Percentiles rank a stretch among this genome's conserved stretches.
Conservation (phyloP, 129 eudicot species). For the Ambrosia trifida region DNA sequence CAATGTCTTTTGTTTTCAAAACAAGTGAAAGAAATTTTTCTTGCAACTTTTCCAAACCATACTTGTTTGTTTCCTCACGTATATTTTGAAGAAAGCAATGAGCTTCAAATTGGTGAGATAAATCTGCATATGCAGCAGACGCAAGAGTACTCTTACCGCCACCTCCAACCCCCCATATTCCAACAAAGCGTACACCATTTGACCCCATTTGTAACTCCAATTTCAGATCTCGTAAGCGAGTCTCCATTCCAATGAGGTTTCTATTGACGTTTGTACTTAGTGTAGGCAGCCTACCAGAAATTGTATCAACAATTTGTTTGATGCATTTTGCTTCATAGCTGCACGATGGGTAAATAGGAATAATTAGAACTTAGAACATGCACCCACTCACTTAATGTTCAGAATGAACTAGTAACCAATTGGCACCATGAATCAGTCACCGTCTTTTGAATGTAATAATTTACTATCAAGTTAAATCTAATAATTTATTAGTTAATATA, state of each 20-base stretch:
- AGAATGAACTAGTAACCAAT: too few species aligned
- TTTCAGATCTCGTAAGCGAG: background rate
- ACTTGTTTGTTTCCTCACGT: background rate
- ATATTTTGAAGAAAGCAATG: background rate
- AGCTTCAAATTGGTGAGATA: slow-evolving; percentile 1
- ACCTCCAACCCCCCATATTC: slow-evolving; percentile 21
- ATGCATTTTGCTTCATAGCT: background rate
- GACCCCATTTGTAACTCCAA: background rate
- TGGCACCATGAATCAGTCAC: too few species aligned
- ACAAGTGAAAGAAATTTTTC: background rate
- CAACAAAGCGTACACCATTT: background rate
- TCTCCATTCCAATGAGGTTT: background rate
- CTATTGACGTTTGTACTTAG: background rate
- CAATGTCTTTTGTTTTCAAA: background rate
- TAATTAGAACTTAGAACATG: background rate
- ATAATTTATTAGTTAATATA: too few species aligned
- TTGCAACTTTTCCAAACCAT: slow-evolving; percentile 11
- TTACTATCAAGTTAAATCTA: too few species aligned
- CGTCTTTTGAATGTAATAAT: too few species aligned
- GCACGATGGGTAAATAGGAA: background rate
- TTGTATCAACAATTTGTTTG: background rate
- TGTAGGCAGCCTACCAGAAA: background rate
- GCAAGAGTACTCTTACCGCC: slow-evolving; percentile 13
- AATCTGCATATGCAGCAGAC: background rate
- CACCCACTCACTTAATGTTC: background rate